A percentile compares a stretch with the other conserved stretches of the same genome.
phyloP scores from a whole-genome alignment of 129 eudicot genomes.

The Chrysanthemum makinoi region DNA sequence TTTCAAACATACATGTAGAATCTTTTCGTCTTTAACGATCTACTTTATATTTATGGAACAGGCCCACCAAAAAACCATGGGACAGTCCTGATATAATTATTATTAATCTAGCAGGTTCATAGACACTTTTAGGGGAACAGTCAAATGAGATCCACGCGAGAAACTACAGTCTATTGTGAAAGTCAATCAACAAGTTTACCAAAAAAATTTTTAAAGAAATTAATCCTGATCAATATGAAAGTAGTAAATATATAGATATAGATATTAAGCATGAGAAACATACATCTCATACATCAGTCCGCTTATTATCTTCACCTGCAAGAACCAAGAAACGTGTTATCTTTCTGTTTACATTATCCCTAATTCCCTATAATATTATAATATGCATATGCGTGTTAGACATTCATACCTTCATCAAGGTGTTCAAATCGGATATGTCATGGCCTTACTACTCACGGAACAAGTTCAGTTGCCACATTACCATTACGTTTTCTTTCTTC shows the following conservation, averaged over 20 bases:
- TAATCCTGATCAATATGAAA: background rate
- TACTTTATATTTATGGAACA: too few species aligned
- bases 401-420: conserved; percentile 53
- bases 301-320: conserved; percentile 57
- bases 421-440: conserved; percentile 92
- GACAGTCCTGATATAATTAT: too few species aligned
- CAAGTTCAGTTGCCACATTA: conserved; percentile 44
- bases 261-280: conserved; percentile 9
- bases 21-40: too few species aligned
- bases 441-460: conserved; percentile 69
- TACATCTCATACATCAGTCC: conserved; percentile 51
- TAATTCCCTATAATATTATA: background rate
- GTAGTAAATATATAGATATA: background rate
- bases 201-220: background rate
- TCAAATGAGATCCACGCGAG: background rate
- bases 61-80: too few species aligned
- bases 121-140: background rate
- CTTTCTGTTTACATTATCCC: conserved; percentile 5
- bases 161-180: background rate
- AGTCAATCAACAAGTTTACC: conserved; percentile 1
- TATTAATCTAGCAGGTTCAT: too few species aligned
- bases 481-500: conserved; percentile 37
- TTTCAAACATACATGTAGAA: background rate
- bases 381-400: conserved; percentile 2
- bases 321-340: conserved; percentile 19